Evolutionary conservation across 2,329 filamentous ascomycete species (phyloP), one percentile per base, ranked within the genome.

Genomic region (Thermothelomyces thermophilus): DNA sequence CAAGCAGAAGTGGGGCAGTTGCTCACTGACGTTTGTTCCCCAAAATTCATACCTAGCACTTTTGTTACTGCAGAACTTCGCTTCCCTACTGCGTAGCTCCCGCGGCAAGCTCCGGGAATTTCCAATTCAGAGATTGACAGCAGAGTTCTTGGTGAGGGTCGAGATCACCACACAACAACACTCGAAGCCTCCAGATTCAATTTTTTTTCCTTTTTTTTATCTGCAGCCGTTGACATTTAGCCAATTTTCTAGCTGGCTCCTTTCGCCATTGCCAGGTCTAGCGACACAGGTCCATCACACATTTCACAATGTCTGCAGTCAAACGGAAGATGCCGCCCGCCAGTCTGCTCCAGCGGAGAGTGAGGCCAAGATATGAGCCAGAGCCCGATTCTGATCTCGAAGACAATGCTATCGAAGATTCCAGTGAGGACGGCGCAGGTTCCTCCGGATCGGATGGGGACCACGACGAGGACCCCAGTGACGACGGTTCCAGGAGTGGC

Each of bases 331-430:
- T 54, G 30, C 56, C 56, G 19, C 33, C 51, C 1, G 30, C 44
- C 16, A 51, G 44, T 30, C 54, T 57, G 13, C 44, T 61, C 14
- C 48, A 61, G 30, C 50, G 59, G 22, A 47, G 60, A 36, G 60
- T 62, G 11, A 51, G 53, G 6, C 57, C 58, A 0, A 53, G 60
- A 42, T 53, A 55, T 41, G 60, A 62, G 43, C 53, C 57, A 9
- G 59, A 62, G 43, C 60, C 56, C 2, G 58, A 60, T 33, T 60
- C 57, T 5, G 60, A 62, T 20, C 26, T 56, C 16, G 55, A 57
- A 13, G 55, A 52, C 5, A 48, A 50, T 6, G 39, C 26, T 41
- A 55, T 49, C 40, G 53, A 59, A 9, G 58, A 53, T 22, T 58
- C 60, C 1, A 63, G 61, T 43, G 61, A 63, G 43, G 58, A 61